Percentiles rank a stretch among this genome's conserved stretches.
phyloP scores from a whole-genome alignment of 2,329 filamentous ascomycete species.

The Aspergillus fructus region DNA sequence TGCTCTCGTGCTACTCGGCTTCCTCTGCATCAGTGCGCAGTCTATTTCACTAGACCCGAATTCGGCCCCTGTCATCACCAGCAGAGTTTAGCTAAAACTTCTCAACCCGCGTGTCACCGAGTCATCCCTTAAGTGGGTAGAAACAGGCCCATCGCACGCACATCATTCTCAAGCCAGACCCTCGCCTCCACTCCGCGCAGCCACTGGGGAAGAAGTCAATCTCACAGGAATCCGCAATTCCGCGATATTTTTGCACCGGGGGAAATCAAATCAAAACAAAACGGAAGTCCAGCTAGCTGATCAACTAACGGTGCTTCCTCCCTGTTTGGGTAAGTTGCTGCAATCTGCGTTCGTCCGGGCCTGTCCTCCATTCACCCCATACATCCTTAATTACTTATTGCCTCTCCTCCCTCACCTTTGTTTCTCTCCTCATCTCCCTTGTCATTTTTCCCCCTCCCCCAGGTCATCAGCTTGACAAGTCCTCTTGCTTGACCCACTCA shows the following conservation, averaged over 20 bases:
- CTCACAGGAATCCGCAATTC: not conserved
- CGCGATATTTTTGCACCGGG: not conserved
- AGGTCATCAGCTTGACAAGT: conserved; percentile 10
- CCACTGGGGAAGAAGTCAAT: conserved; percentile 8
- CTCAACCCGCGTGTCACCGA: not conserved
- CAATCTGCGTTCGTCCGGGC: conserved; percentile 17
- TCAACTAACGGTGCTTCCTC: conserved; percentile 23
- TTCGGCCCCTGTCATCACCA: not conserved
- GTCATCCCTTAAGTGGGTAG: conserved; percentile 10
- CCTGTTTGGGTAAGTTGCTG: conserved; percentile 23
- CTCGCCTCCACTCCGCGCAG: conserved; percentile 14
- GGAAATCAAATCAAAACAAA: conserved; percentile 9
- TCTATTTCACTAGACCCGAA: not conserved
- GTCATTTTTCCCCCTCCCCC: not conserved
- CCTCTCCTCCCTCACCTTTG: conserved; percentile 12
- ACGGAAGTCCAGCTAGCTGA: conserved; percentile 12
- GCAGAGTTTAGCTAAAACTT: not conserved
- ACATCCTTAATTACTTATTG: conserved; percentile 11
- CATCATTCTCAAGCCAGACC: conserved; percentile 6
- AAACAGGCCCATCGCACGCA: conserved; percentile 5
- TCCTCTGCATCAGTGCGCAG: not conserved
- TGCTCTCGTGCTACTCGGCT: not conserved
- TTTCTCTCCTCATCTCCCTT: conserved; percentile 8
- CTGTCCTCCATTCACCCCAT: conserved; percentile 18
- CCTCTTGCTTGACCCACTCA: conserved; percentile 20